Percentiles rank a stretch among this genome's conserved stretches.
Evolutionary conservation across 2,329 filamentous ascomycete genomes (phyloP).

Genomic region (Colletotrichum godetiae): DNA sequence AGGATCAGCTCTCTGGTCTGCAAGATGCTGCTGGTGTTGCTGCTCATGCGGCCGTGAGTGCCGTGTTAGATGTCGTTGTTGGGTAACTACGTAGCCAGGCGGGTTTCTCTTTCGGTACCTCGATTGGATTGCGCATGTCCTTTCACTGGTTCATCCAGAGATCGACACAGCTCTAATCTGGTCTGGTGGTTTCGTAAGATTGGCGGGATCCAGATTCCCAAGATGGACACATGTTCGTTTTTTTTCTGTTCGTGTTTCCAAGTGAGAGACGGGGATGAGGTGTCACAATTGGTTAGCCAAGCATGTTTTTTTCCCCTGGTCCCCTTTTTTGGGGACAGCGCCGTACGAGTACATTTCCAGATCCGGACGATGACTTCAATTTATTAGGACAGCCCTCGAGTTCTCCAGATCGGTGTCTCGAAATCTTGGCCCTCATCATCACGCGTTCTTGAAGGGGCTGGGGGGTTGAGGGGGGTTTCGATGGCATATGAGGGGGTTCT

Average conservation of each 20-base stretch:
- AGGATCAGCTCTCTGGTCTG: not conserved
- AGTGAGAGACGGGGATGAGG: not conserved
- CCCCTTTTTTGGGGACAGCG: not conserved
- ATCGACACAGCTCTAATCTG: not conserved
- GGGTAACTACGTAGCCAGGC: no score
- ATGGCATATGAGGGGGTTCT: not conserved
- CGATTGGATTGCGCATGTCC: not conserved
- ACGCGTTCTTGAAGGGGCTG: slow-evolving; percentile 1
- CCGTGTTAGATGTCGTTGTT: not conserved
- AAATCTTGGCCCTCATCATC: slow-evolving; percentile 8
- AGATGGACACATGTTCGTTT: not conserved
- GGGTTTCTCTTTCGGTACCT: not conserved
- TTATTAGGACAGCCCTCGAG: not conserved
- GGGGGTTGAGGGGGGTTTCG: not conserved
- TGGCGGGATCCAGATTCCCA: not conserved
- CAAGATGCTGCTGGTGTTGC: not conserved
- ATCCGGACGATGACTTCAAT: not conserved
- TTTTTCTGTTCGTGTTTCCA: not conserved
- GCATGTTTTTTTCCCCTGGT: not conserved
- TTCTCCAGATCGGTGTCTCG: not conserved
- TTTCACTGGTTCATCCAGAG: not conserved
- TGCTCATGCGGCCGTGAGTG: not conserved
- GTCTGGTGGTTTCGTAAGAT: not conserved
- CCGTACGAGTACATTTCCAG: not conserved
- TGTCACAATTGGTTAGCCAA: not conserved